Evolutionary conservation across 2,329 filamentous ascomycete genomes (phyloP).

Genomic region (Verticillium nonalfalfae): DNA sequence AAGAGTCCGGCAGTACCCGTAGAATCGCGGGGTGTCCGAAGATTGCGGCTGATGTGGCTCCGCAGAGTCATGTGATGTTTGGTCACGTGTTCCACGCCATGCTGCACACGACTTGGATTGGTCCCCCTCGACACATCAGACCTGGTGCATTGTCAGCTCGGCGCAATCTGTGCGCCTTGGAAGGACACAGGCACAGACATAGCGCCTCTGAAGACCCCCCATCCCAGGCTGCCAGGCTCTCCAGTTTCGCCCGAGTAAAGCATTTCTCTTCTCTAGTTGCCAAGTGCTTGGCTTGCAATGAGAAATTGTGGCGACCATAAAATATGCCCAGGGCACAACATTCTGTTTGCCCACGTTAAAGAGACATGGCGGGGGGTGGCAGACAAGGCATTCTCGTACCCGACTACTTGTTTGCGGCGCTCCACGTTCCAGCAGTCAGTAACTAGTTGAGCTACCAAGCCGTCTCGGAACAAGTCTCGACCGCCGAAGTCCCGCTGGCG

Average conservation of each 20-base stretch:
- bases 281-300: background rate
- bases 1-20: no score
- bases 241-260: background rate
- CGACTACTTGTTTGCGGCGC: background rate
- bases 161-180: no score
- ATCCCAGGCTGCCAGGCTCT: background rate
- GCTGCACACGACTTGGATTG: no score
- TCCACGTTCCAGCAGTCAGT: background rate
- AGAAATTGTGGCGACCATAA: no score
- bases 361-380: background rate
- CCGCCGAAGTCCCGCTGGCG: background rate
- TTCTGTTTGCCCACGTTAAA: background rate
- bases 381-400: background rate
- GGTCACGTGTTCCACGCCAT: no score
- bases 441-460: background rate
- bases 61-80: no score
- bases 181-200: background rate
- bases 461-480: background rate
- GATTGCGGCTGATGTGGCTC: no score
- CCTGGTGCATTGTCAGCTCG: no score
- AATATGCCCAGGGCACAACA: background rate
- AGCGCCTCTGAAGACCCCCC: background rate
- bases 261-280: background rate
- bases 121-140: no score
- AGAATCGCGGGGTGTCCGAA: no score